These are phyloP conservation scores for Neurospora sp. DNA, from an alignment of 495 filamentous ascomycete genomes.

Conservation along the genomic window DNA sequence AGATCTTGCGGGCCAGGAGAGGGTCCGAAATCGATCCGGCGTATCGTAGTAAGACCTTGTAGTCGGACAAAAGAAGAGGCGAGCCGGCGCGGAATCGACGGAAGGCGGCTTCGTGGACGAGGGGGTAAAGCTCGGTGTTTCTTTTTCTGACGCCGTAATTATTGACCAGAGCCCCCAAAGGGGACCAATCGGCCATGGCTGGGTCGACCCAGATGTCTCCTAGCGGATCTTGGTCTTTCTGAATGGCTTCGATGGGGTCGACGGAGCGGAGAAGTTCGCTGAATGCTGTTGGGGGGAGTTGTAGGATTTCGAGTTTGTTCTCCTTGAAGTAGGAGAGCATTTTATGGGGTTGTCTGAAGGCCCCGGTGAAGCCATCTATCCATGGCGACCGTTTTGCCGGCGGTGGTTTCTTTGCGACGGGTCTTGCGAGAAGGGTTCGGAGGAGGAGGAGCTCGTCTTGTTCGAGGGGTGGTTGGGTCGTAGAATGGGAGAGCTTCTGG, in stretches of 20 bases:
- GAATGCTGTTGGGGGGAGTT: constrained; percentile 23
- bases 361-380: neutral
- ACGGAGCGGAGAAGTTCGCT: constrained; percentile 28
- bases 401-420: neutral
- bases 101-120: constrained; percentile 10
- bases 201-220: constrained; percentile 9
- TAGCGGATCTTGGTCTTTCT: constrained; percentile 15
- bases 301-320: neutral
- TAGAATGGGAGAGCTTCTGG: neutral
- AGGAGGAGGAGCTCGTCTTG: neutral
- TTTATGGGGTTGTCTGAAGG: neutral
- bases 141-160: constrained; percentile 21
- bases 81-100: constrained; percentile 15
- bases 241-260: constrained; percentile 20
- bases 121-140: constrained; percentile 14
- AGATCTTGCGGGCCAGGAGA: constrained; percentile 7
- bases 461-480: neutral
- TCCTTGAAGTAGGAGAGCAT: constrained; percentile 4
- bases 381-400: neutral
- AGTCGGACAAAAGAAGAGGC: constrained; percentile 18
- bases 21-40: constrained; percentile 25
- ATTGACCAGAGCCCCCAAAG: constrained; percentile 19
- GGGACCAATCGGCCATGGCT: constrained; percentile 17
- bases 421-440: neutral
- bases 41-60: constrained; percentile 20